phyloP scores from a whole-genome alignment of 106 monocot species.

The Vanilla planifolia region DNA sequence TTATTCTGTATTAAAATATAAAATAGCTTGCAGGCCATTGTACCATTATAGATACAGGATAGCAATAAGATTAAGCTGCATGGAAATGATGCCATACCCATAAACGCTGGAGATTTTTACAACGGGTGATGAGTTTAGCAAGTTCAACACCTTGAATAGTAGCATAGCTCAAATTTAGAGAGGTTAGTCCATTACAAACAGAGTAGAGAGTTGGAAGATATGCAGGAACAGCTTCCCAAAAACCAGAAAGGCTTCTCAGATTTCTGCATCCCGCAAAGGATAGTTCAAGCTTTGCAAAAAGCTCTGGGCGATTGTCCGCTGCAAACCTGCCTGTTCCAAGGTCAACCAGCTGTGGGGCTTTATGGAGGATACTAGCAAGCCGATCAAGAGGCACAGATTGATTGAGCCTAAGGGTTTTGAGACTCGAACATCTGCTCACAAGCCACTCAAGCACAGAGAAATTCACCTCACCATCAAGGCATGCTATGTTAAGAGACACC shows the following conservation, averaged over 20 bases:
- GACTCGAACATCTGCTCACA: constrained; percentile 50
- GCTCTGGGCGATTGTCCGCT: constrained; percentile 28
- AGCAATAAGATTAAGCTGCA: no score
- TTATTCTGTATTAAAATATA: no score
- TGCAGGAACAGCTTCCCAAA: constrained; percentile 58
- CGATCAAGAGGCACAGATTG: constrained; percentile 57
- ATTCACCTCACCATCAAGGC: constrained; percentile 75
- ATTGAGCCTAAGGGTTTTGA: constrained; percentile 60
- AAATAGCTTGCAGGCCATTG: no score
- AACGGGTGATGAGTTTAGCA: constrained; percentile 48
- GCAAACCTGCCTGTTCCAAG: constrained; percentile 69
- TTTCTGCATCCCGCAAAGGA: constrained; percentile 53
- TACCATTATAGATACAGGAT: no score
- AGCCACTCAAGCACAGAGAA: constrained; percentile 50
- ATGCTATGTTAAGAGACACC: constrained; percentile 60
- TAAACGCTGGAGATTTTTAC: constrained; percentile 49
- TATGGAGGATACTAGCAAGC: constrained; percentile 41
- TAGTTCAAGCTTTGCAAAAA: constrained; percentile 54
- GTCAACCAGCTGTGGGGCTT: constrained; percentile 56
- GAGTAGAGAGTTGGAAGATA: constrained; percentile 57
- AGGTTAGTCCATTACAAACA: constrained; percentile 52
- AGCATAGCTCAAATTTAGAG: constrained; percentile 78
- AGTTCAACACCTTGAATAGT: constrained; percentile 45
- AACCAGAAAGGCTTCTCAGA: constrained; percentile 59
- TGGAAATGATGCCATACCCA: constrained; percentile 49